phyloP scores from a whole-genome alignment of 1,139 yeast genomes.

The Candida frijolesensis region DNA sequence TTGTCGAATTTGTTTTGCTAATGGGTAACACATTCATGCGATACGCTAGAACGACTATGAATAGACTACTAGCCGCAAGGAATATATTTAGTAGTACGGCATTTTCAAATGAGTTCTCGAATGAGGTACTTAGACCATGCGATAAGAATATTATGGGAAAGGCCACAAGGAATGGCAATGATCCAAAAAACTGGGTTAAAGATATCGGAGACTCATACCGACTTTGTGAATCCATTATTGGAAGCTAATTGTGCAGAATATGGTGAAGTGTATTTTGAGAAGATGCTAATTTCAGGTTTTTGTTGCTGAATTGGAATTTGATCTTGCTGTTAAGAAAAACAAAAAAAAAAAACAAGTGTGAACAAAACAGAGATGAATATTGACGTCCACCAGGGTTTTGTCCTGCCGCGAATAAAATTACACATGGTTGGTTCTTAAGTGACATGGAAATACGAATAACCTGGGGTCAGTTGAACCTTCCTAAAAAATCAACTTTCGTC shows the following conservation, averaged over 20 bases:
- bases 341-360: background rate
- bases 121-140: slow-evolving; percentile 15
- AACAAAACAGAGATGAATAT: background rate
- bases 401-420: too few species aligned
- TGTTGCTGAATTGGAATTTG: background rate
- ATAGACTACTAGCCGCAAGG: slow-evolving; percentile 6
- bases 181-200: slow-evolving; percentile 17
- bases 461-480: too few species aligned
- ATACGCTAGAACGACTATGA: slow-evolving; percentile 7
- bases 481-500: too few species aligned
- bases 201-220: slow-evolving; percentile 5
- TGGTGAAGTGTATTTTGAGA: background rate
- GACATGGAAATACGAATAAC: too few species aligned
- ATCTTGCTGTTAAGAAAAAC: background rate
- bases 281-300: background rate
- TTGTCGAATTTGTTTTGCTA: slow-evolving; percentile 1
- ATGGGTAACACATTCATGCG: slow-evolving; percentile 8
- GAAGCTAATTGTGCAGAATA: background rate
- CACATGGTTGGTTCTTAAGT: too few species aligned
- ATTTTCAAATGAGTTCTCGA: slow-evolving; percentile 1
- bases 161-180: slow-evolving; percentile 32
- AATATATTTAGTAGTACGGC: slow-evolving; percentile 11
- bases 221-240: background rate
- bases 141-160: slow-evolving; percentile 29
- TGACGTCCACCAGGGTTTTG: too few species aligned